phyloP scores from a whole-genome alignment of 257 asterid genomes.

The Rubia yunnanensis region DNA sequence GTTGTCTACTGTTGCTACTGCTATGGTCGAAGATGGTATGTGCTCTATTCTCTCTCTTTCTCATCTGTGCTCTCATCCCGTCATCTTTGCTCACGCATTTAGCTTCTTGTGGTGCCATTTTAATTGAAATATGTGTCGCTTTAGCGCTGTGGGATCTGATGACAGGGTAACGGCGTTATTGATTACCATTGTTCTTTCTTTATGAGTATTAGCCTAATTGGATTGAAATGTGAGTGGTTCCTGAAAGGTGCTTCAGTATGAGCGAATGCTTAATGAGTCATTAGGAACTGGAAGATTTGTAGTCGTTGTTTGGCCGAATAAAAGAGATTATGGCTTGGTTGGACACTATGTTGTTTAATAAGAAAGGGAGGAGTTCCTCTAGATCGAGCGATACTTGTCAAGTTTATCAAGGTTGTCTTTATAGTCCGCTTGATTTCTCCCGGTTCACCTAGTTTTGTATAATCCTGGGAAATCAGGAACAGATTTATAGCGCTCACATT shows the following conservation, averaged over 20 bases:
- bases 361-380: too few species aligned
- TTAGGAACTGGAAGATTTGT: background rate
- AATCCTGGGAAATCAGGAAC: too few species aligned
- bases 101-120: background rate
- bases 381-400: too few species aligned
- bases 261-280: background rate
- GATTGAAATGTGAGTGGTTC: background rate
- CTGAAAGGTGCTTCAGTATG: background rate
- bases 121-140: too few species aligned
- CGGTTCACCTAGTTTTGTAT: too few species aligned
- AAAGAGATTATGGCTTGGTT: background rate
- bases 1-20: constrained; percentile 18
- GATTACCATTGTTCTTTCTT: background rate
- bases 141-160: too few species aligned
- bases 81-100: background rate
- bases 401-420: too few species aligned
- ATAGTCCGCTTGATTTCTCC: too few species aligned
- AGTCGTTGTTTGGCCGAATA: background rate
- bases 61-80: background rate
- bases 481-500: too few species aligned
- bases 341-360: too few species aligned
- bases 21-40: constrained; percentile 35
- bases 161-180: background rate
- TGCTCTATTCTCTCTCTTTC: background rate
- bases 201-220: background rate